Conservation (phyloP, 306 rosid species). For the Quercus parvula region DNA sequence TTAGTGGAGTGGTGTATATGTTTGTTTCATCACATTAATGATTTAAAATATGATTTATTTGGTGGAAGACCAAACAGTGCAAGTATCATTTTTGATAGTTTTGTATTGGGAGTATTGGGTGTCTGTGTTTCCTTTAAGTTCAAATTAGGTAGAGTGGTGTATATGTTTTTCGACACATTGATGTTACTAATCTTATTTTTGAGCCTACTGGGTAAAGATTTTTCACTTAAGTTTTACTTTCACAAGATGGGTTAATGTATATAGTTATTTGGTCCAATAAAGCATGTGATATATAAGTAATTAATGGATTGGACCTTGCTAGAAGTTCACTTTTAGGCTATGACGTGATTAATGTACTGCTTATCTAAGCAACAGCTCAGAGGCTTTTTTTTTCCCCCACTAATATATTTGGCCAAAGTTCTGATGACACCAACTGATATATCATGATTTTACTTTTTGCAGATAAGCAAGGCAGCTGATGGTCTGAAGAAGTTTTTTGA, state of each 20-base stretch:
- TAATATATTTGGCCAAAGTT: no score
- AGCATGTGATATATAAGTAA: not conserved
- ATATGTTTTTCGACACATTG: not conserved
- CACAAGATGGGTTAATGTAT: not conserved
- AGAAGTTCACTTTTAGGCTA: not conserved
- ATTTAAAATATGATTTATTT: no score
- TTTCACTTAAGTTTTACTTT: not conserved
- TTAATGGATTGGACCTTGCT: not conserved
- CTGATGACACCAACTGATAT: no score
- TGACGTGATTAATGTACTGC: not conserved
- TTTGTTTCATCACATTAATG: no score
- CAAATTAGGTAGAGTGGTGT: not conserved
- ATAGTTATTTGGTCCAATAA: not conserved
- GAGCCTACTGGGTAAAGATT: not conserved
- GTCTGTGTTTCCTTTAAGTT: no score
- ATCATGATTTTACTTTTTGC: not conserved
- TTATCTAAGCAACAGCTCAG: not conserved
- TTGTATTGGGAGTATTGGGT: no score
- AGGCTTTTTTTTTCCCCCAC: not conserved
- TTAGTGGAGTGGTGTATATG: not conserved
- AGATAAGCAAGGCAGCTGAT: constrained; percentile 55
- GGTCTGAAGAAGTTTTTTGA: constrained; percentile 57
- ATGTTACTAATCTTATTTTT: not conserved
- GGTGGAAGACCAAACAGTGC: no score
- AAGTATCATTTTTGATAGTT: no score